A percentile compares a stretch with the other conserved stretches of the same genome.
Evolutionary conservation across 345 rosid species (phyloP).

Genomic region (Fremontodendron californicum): DNA sequence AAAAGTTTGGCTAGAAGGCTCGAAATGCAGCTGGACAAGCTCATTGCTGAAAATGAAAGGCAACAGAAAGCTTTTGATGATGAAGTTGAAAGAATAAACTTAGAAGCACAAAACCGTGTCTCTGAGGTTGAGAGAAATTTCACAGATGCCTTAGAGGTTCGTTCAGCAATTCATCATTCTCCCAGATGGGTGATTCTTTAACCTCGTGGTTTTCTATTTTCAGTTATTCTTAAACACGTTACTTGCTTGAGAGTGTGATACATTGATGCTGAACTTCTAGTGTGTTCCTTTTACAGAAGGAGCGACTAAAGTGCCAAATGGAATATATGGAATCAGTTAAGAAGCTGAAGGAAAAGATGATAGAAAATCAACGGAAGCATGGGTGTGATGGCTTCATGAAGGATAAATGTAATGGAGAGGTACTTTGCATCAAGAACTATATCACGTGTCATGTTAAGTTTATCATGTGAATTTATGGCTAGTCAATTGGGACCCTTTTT

Average conservation of each 20-base stretch:
- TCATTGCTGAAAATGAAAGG: constrained; percentile 91
- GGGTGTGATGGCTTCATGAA: constrained; percentile 38
- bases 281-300: constrained; percentile 49
- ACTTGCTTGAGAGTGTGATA: background rate
- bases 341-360: constrained; percentile 86
- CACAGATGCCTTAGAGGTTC: constrained; percentile 83
- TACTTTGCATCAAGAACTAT: constrained; percentile 16
- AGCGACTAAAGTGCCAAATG: constrained; percentile 78
- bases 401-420: constrained; percentile 51
- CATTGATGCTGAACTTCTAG: background rate
- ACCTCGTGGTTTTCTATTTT: background rate
- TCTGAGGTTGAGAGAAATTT: constrained; percentile 79
- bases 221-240: background rate
- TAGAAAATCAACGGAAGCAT: constrained; percentile 56
- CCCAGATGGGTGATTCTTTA: constrained; percentile 1
- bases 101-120: constrained; percentile 70
- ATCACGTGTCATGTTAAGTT: constrained; percentile 1
- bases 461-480: background rate
- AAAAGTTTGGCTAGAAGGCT: constrained; percentile 93
- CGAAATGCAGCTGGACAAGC: constrained; percentile 85
- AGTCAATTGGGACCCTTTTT: constrained; percentile 9
- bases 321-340: constrained; percentile 87
- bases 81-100: constrained; percentile 76
- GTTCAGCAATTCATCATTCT: constrained; percentile 16
- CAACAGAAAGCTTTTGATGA: constrained; percentile 84